Evolutionary conservation across 2,329 filamentous ascomycete species (phyloP).

Genomic region (Domatiomyces catenatus): DNA sequence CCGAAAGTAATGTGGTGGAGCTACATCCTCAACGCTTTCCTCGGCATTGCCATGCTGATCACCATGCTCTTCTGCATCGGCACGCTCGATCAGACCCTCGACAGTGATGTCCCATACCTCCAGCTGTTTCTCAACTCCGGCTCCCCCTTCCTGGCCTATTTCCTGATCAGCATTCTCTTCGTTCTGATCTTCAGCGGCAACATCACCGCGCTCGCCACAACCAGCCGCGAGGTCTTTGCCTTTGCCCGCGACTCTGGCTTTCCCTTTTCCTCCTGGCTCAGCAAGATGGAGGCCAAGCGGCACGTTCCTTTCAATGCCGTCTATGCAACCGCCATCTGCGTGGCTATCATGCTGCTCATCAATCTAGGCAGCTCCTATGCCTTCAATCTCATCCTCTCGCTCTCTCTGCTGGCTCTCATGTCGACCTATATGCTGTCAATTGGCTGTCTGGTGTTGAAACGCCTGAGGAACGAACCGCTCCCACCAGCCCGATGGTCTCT

Average conservation of each 20-base stretch:
- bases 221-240: conserved; percentile 28
- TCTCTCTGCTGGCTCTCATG: conserved; percentile 28
- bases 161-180: conserved; percentile 29
- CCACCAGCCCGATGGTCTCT: conserved; percentile 32
- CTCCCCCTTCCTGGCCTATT: conserved; percentile 18
- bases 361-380: conserved; percentile 36
- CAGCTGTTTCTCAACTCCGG: conserved; percentile 31
- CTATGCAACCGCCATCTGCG: conserved; percentile 29
- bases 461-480: conserved; percentile 27
- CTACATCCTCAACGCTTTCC: conserved; percentile 23
- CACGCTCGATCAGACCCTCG: conserved; percentile 17
- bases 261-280: conserved; percentile 27
- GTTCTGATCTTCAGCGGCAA: conserved; percentile 25
- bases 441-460: conserved; percentile 31
- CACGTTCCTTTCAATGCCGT: conserved; percentile 33
- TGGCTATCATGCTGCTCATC: conserved; percentile 34
- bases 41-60: conserved; percentile 25
- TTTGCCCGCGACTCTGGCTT: conserved; percentile 36
- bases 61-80: conserved; percentile 27
- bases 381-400: conserved; percentile 30
- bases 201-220: conserved; percentile 23
- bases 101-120: conserved; percentile 22
- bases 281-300: conserved; percentile 8
- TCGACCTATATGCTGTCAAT: conserved; percentile 33
- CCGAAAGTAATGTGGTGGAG: conserved; percentile 25